Evolutionary conservation across 1,139 yeast genomes (phyloP), one percentile per base, ranked within the genome.

Genomic region (Lodderomyces theae): DNA sequence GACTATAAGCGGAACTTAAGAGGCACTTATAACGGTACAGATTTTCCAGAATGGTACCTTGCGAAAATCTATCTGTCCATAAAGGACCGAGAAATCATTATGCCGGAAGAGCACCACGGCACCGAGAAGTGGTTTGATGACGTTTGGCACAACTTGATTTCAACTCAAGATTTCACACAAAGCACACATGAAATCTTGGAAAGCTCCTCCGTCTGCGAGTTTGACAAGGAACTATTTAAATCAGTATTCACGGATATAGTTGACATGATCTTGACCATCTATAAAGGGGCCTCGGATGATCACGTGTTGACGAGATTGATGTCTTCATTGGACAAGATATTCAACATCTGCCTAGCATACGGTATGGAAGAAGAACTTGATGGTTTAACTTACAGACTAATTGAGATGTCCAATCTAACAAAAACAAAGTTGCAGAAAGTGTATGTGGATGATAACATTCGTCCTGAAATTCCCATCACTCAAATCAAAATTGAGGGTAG

Each of bases 51-150:
- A 35, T 86, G 94, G 92, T 89, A 87, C 53, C 69, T 92, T 49
- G 80, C 83, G 43, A 86, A 79, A 50, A 88, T 92, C 30, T 94
- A 86, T 59, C 68, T 74, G 30, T 85, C 95, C 1, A 90, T 94
- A 44, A 77, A 79, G 49, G 88, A 84, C 42, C 78, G 86, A 40
- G 99, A 94, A 61, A 92, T 92, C 48, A 88, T 94, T 41, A 87
- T 94, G 90, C 97, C 98, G 0, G 98, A 92, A 53, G 99, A 94
- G 57, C 97, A 90, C 54, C 89, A 84, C 55, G 89, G 88, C 31
- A 77, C 86, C 2, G 82, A 81, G 35, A 89, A 86, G 55, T 85
- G 96, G 81, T 92, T 90, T 63, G 97, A 90, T 57, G 92, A 86
- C 56, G 81, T 85, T 13, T 94, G 99, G 99, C 85, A 86, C 53